phyloP scores from a whole-genome alignment of 2,329 filamentous ascomycete species.

The Trichophyton mentagrophytes region DNA sequence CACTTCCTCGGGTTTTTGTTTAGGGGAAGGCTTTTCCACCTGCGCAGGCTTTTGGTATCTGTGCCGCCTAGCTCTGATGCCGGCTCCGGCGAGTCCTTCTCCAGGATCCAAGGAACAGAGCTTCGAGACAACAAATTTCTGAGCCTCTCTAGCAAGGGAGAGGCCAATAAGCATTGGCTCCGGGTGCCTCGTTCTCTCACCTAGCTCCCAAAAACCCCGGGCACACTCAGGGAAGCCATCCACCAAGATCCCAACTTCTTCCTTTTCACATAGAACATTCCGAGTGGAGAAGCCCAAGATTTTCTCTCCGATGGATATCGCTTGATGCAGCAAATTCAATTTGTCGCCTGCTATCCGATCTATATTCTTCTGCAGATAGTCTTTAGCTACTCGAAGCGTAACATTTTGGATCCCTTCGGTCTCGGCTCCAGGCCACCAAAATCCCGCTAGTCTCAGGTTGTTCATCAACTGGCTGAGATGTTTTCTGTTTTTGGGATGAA shows the following conservation, averaged over 20 bases:
- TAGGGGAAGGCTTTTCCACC: not conserved
- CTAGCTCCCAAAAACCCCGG: constrained; percentile 55
- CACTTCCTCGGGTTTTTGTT: not conserved
- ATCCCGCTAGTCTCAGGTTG: constrained; percentile 72
- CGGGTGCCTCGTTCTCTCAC: constrained; percentile 27
- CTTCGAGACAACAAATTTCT: constrained; percentile 39
- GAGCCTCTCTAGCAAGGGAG: constrained; percentile 44
- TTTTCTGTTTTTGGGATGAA: constrained; percentile 60
- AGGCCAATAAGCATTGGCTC: constrained; percentile 45
- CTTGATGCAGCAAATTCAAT: constrained; percentile 45
- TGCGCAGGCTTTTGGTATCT: constrained; percentile 10
- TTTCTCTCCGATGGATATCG: constrained; percentile 51
- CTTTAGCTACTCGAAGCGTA: constrained; percentile 52
- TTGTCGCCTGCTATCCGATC: constrained; percentile 51
- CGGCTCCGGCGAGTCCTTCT: constrained; percentile 30
- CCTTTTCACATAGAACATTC: constrained; percentile 52
- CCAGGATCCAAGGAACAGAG: constrained; percentile 26
- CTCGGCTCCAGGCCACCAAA: constrained; percentile 72
- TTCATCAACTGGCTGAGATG: constrained; percentile 55
- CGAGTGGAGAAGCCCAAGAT: constrained; percentile 52
- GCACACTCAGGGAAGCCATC: constrained; percentile 51
- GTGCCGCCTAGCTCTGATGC: constrained; percentile 26
- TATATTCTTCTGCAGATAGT: constrained; percentile 53
- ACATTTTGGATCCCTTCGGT: constrained; percentile 45
- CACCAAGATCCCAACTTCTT: constrained; percentile 67